A percentile compares a stretch with the other conserved stretches of the same genome.
Conservation (phyloP, 2,329 filamentous ascomycete species). For the Coleophoma eucalyptorum region DNA sequence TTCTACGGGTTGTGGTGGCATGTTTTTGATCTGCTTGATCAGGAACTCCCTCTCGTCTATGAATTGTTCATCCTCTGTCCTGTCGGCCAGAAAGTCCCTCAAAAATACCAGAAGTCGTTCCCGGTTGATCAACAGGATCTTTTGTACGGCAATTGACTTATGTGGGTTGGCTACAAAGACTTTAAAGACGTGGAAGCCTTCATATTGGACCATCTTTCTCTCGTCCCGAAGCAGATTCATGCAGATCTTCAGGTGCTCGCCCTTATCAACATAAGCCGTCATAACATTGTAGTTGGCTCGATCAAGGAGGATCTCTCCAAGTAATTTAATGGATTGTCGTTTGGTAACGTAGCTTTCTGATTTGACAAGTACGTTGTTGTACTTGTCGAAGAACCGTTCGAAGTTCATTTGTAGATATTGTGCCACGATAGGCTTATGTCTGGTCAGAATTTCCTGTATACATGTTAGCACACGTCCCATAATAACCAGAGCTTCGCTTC, state of each 20-base stretch:
- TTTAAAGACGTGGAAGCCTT: slow-evolving; percentile 99
- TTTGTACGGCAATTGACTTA: slow-evolving; percentile 93
- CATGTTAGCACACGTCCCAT: background rate
- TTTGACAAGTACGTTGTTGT: slow-evolving; percentile 83
- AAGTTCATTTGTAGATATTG: slow-evolving; percentile 88
- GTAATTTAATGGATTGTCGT: slow-evolving; percentile 92
- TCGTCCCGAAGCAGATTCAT: slow-evolving; percentile 97
- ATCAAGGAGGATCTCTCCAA: slow-evolving; percentile 92
- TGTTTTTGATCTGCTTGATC: slow-evolving; percentile 83
- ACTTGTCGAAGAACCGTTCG: slow-evolving; percentile 85
- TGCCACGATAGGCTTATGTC: slow-evolving; percentile 87
- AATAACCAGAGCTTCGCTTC: slow-evolving; percentile 18
- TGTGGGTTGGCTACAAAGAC: slow-evolving; percentile 98
- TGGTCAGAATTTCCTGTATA: slow-evolving; percentile 80
- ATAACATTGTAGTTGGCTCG: slow-evolving; percentile 97
- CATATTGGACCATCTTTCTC: slow-evolving; percentile 98
- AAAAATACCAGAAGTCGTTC: slow-evolving; percentile 87
- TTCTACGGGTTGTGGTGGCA: slow-evolving; percentile 54
- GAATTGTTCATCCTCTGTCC: slow-evolving; percentile 97
- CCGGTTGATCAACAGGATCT: slow-evolving; percentile 93
- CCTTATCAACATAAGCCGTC: slow-evolving; percentile 93
- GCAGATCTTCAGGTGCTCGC: slow-evolving; percentile 94
- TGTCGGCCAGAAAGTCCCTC: slow-evolving; percentile 86
- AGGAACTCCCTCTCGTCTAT: slow-evolving; percentile 97
- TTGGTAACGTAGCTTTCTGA: slow-evolving; percentile 98